These are phyloP conservation scores for Paecilomyces dactylethromorphus DNA, from an alignment of 2,329 filamentous ascomycete genomes.

Conservation along the genomic window DNA sequence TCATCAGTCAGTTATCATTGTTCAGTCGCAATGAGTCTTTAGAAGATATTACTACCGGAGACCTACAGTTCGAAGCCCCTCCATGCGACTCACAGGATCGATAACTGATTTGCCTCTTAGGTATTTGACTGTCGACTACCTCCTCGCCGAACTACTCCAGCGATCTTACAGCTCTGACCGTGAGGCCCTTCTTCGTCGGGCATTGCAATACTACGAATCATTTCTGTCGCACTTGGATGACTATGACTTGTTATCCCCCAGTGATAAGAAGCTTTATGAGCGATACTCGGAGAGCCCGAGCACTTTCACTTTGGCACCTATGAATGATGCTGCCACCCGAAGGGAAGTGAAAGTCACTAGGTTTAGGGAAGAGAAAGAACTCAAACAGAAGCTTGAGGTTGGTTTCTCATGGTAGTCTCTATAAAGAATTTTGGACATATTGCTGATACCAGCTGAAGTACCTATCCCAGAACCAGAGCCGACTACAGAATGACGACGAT, in stretches of 20 bases:
- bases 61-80: slow-evolving; percentile 59
- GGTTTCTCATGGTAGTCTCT: slow-evolving; percentile 15
- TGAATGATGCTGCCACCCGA: slow-evolving; percentile 59
- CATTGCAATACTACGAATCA: slow-evolving; percentile 66
- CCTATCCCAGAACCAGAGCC: slow-evolving; percentile 52
- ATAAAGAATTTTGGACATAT: slow-evolving; percentile 16
- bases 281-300: slow-evolving; percentile 65
- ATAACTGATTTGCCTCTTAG: slow-evolving; percentile 31
- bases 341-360: slow-evolving; percentile 79
- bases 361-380: slow-evolving; percentile 76
- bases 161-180: slow-evolving; percentile 59
- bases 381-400: slow-evolving; percentile 76
- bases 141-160: slow-evolving; percentile 72
- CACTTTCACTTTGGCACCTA: slow-evolving; percentile 66
- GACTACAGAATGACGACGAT: slow-evolving; percentile 72
- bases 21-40: slow-evolving; percentile 87
- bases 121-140: slow-evolving; percentile 70
- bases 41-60: slow-evolving; percentile 79
- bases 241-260: slow-evolving; percentile 63
- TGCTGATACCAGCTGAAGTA: slow-evolving; percentile 42
- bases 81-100: background rate
- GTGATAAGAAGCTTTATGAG: slow-evolving; percentile 64
- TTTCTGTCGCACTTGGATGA: slow-evolving; percentile 72
- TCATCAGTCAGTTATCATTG: slow-evolving; percentile 65
- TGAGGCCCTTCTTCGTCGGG: slow-evolving; percentile 54